Percentiles rank a stretch among this genome's conserved stretches.
Evolutionary conservation across 495 filamentous ascomycete genomes (phyloP).

Genomic region (Bacidia rubella): DNA sequence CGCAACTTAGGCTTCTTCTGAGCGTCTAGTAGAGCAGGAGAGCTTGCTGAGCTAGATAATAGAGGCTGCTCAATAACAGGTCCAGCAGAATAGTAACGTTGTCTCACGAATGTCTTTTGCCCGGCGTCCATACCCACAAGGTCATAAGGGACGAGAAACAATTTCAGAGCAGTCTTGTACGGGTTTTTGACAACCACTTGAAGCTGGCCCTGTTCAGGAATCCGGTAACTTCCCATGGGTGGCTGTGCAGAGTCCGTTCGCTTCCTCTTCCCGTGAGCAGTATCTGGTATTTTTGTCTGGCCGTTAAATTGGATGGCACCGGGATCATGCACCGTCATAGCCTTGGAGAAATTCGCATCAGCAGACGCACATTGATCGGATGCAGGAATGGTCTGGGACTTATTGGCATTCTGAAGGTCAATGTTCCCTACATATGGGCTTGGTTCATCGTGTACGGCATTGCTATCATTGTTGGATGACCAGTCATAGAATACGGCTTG

Average conservation of each 20-base stretch:
- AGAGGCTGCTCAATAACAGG: slow-evolving; percentile 59
- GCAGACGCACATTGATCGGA: neutral
- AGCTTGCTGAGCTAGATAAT: slow-evolving; percentile 29
- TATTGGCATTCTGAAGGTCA: slow-evolving; percentile 60
- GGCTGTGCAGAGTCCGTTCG: slow-evolving; percentile 56
- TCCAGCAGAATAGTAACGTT: slow-evolving; percentile 85
- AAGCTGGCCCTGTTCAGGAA: slow-evolving; percentile 87
- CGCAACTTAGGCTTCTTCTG: slow-evolving; percentile 68
- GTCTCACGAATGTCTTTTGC: slow-evolving; percentile 91
- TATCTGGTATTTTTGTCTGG: neutral
- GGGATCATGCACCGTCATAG: neutral
- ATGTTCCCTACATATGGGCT: slow-evolving; percentile 94
- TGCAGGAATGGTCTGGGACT: slow-evolving; percentile 11
- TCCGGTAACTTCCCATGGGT: slow-evolving; percentile 80
- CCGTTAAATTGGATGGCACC: neutral
- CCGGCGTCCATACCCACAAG: slow-evolving; percentile 89
- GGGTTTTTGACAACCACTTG: slow-evolving; percentile 97
- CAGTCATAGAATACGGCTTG: slow-evolving; percentile 97
- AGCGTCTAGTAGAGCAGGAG: slow-evolving; percentile 28
- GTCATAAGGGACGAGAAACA: slow-evolving; percentile 93
- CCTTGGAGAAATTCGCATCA: neutral
- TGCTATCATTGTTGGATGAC: slow-evolving; percentile 44
- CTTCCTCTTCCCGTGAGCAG: slow-evolving; percentile 32
- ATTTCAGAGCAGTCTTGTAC: slow-evolving; percentile 89
- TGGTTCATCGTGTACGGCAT: slow-evolving; percentile 60